Evolutionary conservation across 1,284 basidiomycete species (phyloP).

Genomic region (Leucoagaricus sp.): DNA sequence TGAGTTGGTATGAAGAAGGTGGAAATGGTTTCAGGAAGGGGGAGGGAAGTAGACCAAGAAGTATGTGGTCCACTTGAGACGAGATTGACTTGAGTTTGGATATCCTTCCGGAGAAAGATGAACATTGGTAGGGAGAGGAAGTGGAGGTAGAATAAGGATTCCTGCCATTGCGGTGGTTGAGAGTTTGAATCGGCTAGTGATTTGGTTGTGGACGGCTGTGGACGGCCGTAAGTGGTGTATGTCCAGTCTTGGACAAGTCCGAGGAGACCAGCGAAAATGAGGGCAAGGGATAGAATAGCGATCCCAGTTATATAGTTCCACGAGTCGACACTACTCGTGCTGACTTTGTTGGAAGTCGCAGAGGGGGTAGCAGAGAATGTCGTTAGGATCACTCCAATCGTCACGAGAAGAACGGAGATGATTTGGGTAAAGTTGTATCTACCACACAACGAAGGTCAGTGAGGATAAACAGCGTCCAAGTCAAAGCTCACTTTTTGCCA

Average conservation of each 20-base stretch:
- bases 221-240: constrained; percentile 63
- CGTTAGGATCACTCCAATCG: constrained; percentile 79
- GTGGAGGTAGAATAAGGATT: constrained; percentile 90
- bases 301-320: constrained; percentile 74
- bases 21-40: constrained; percentile 23
- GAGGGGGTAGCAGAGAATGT: constrained; percentile 70
- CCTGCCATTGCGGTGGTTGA: constrained; percentile 65
- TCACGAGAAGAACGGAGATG: constrained; percentile 77
- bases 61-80: constrained; percentile 40
- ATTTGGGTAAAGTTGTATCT: constrained; percentile 76
- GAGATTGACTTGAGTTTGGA: constrained; percentile 51
- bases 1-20: constrained; percentile 15
- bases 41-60: constrained; percentile 28
- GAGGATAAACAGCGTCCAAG: constrained; percentile 9
- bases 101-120: constrained; percentile 52
- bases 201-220: constrained; percentile 19
- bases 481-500: constrained; percentile 51
- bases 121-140: constrained; percentile 77
- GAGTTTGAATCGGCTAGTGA: constrained; percentile 18
- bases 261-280: constrained; percentile 81
- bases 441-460: not conserved
- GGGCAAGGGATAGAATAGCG: constrained; percentile 70
- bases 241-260: constrained; percentile 89
- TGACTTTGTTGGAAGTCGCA: constrained; percentile 18
- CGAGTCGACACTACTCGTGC: constrained; percentile 14